phyloP scores from a whole-genome alignment of 2,329 filamentous ascomycete species.

The Phaeosphaeriaceae sp. region DNA sequence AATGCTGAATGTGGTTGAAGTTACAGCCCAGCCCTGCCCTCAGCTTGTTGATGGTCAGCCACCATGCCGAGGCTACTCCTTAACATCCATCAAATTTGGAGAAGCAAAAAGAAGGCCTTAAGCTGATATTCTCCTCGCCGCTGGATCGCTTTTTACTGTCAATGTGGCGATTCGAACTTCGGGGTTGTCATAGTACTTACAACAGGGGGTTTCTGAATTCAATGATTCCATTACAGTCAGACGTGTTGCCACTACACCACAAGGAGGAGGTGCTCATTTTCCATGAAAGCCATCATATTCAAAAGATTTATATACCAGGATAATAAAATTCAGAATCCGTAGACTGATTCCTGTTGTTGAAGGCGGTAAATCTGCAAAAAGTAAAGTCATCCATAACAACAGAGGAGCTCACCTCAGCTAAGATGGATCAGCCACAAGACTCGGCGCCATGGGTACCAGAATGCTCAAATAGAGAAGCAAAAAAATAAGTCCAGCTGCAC shows the following conservation, averaged over 20 bases:
- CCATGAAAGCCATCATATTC: background rate
- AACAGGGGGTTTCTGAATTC: constrained; percentile 1
- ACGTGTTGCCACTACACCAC: constrained; percentile 3
- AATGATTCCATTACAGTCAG: constrained; percentile 4
- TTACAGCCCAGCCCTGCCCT: background rate
- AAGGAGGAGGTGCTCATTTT: background rate
- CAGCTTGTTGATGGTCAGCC: background rate
- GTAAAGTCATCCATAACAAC: background rate
- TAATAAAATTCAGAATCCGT: background rate
- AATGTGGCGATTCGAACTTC: too few species aligned
- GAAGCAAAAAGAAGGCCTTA: background rate
- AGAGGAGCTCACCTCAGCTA: background rate
- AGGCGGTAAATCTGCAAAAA: background rate
- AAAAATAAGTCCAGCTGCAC: background rate
- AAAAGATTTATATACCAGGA: background rate
- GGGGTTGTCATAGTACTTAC: too few species aligned
- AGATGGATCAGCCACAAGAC: background rate
- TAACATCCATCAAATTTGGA: background rate
- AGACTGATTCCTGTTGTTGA: background rate
- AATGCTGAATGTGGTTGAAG: background rate
- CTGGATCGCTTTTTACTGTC: background rate
- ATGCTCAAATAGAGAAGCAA: background rate
- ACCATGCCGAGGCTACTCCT: background rate
- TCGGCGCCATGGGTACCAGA: background rate
- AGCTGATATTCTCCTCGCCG: constrained; percentile 1